These are phyloP conservation scores for Penicillium sp. DNA, from an alignment of 2,329 filamentous ascomycete genomes.

Conservation along the genomic window DNA sequence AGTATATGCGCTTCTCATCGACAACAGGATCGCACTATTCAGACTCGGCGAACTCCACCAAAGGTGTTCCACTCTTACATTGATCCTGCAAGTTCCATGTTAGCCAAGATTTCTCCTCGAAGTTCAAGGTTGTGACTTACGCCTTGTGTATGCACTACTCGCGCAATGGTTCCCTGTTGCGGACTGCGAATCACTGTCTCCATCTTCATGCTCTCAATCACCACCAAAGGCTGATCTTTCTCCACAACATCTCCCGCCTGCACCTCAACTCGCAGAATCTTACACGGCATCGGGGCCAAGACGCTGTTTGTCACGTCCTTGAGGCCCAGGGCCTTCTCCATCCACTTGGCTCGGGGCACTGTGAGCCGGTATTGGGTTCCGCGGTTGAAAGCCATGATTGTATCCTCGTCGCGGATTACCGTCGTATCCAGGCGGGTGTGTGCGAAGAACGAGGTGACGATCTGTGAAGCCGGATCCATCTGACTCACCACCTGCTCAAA, in stretches of 20 bases:
- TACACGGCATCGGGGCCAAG: slow-evolving; percentile 93
- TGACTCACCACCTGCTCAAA: slow-evolving; percentile 49
- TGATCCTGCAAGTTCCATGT: slow-evolving; percentile 56
- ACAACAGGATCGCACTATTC: not conserved
- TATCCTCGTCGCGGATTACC: slow-evolving; percentile 55
- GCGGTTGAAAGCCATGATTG: slow-evolving; percentile 71
- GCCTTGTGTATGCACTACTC: slow-evolving; percentile 69
- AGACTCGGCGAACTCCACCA: slow-evolving; percentile 63
- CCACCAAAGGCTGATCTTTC: slow-evolving; percentile 82
- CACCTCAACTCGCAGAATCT: slow-evolving; percentile 87
- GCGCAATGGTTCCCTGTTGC: slow-evolving; percentile 67
- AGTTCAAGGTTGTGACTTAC: slow-evolving; percentile 48
- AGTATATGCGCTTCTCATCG: not conserved
- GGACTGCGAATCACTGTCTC: slow-evolving; percentile 78
- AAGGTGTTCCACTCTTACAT: slow-evolving; percentile 70
- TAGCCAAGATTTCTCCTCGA: slow-evolving; percentile 18
- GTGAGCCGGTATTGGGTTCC: slow-evolving; percentile 57
- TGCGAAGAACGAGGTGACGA: slow-evolving; percentile 73
- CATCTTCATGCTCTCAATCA: slow-evolving; percentile 92
- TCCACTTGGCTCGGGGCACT: slow-evolving; percentile 66
- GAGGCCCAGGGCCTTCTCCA: slow-evolving; percentile 78
- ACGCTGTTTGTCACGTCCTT: slow-evolving; percentile 80
- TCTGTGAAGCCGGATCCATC: slow-evolving; percentile 45
- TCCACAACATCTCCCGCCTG: slow-evolving; percentile 74
- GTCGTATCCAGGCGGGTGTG: slow-evolving; percentile 75